Base-by-base conservation (phyloP, 208 protist genomes). In the Phytomonas sp. region DNA sequence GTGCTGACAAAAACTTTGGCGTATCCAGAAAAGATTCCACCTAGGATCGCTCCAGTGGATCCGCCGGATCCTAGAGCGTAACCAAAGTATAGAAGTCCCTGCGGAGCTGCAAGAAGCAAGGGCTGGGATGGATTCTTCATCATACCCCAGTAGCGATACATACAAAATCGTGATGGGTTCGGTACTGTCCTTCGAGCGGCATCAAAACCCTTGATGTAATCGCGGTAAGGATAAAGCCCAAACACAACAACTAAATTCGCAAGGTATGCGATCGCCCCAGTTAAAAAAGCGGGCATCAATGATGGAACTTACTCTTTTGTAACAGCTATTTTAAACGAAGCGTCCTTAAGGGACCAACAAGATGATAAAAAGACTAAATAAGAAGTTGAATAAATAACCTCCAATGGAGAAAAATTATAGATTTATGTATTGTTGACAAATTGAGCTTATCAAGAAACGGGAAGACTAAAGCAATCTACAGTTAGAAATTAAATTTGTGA, bases 141-240 rank as follows among this genome's bases (percentile, higher is more conserved):
- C 87, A 96, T 94, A 7, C 91, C 91, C 12, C 77, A 81, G 73
- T 94, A 96, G 6, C 91, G 88, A 29, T 72, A 76, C 36, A 79
- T 52, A 49, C 63, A 79, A 70, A 84, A 93, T 30, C 87, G 69
- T 33, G 86, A 69, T 29, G 80, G 32, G 34, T 82, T 40, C 61
- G 66, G 49, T 29, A 60, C 75, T 12, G 67, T 73, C 34, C 68
- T 63, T 34, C 40, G 29, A 6, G 67, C 61, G 23, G 81, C 31
- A 37, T 77, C 70, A 61, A 89, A 86, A 0, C 72, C 36, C 66
- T 96, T 96, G 6, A 84, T 81, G 31, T 87, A 90, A 70, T 96
- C 91, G 16, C 91, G 79, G 70, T 94, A 96, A 6, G 91, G 91
- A 60, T 94, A 96, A 7, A 94, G 73, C 26, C 76, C 69, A 56